A percentile compares a stretch with the other conserved stretches of the same genome.
Evolutionary conservation across 2,329 filamentous ascomycete genomes (phyloP).

Genomic region (Colletotrichum zoysiae): DNA sequence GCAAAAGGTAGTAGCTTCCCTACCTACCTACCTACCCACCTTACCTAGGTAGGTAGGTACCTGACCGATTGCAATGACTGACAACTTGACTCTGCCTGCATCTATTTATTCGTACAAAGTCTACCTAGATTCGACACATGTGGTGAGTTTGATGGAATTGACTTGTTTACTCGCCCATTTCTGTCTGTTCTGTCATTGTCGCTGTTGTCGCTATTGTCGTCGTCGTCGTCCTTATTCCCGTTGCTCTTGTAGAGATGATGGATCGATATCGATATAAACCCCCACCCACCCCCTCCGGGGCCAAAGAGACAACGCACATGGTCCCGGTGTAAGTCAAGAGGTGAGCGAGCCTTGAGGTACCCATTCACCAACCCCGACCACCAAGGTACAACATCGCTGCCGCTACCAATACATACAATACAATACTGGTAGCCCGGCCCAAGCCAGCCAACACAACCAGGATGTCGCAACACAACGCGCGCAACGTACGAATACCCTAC

Average conservation of each 20-base stretch:
- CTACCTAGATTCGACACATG: background rate
- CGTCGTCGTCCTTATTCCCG: no score
- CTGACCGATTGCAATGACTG: background rate
- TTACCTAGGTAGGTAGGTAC: no score
- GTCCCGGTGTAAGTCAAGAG: background rate
- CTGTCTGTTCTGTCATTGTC: background rate
- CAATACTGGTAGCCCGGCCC: background rate
- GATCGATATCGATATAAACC: background rate
- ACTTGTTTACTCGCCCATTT: no score
- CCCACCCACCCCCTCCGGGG: no score
- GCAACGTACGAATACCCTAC: no score
- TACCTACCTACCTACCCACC: background rate
- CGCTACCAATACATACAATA: no score
- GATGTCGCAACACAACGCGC: background rate
- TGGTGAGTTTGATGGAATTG: no score
- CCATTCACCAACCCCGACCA: background rate
- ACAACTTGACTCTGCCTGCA: background rate
- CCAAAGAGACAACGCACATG: background rate
- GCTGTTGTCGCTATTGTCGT: background rate
- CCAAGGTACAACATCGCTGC: background rate
- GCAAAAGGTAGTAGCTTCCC: conserved; percentile 13
- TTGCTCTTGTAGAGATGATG: background rate
- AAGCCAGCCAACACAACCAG: background rate
- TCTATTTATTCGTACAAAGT: background rate
- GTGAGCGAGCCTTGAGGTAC: no score